These are phyloP conservation scores for Delonix regia DNA, from an alignment of 306 rosid genomes.

Conservation along the genomic window DNA sequence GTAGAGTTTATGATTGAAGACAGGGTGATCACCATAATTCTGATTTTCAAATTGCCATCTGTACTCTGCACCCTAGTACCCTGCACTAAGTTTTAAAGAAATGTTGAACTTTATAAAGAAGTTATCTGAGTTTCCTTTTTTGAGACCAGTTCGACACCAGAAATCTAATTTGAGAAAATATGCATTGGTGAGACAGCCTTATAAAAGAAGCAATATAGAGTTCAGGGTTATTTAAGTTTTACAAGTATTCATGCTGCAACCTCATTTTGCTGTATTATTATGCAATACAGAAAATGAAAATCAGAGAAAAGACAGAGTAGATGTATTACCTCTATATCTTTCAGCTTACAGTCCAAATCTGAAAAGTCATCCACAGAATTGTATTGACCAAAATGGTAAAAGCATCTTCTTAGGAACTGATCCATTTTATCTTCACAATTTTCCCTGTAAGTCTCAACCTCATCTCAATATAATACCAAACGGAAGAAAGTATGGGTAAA, in stretches of 20 bases:
- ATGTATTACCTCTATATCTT: slow-evolving; percentile 74
- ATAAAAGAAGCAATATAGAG: not conserved
- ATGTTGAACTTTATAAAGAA: slow-evolving; percentile 17
- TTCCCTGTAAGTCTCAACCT: slow-evolving; percentile 56
- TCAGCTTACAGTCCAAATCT: slow-evolving; percentile 68
- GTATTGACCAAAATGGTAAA: slow-evolving; percentile 91
- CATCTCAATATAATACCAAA: slow-evolving; percentile 27
- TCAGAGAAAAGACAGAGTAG: not conserved
- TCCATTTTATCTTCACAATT: slow-evolving; percentile 94
- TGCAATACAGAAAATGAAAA: not conserved
- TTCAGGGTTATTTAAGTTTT: slow-evolving; percentile 9
- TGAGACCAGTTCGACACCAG: slow-evolving; percentile 8
- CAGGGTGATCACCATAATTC: slow-evolving; percentile 14
- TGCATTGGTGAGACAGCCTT: not conserved
- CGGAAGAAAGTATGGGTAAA: slow-evolving; percentile 5
- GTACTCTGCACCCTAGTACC: slow-evolving; percentile 22
- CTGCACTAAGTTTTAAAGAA: slow-evolving; percentile 1
- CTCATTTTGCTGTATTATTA: not conserved
- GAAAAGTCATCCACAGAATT: slow-evolving; percentile 73
- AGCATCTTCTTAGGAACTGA: slow-evolving; percentile 79
- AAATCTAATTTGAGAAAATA: slow-evolving; percentile 3
- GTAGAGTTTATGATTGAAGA: not conserved
- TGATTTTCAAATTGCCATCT: slow-evolving; percentile 20
- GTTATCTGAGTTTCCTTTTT: not conserved
- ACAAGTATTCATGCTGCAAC: not conserved